A percentile compares a stretch with the other conserved stretches of the same genome.
phyloP scores from a whole-genome alignment of 2,329 filamentous ascomycete genomes.

The Epicoccum nigrum region DNA sequence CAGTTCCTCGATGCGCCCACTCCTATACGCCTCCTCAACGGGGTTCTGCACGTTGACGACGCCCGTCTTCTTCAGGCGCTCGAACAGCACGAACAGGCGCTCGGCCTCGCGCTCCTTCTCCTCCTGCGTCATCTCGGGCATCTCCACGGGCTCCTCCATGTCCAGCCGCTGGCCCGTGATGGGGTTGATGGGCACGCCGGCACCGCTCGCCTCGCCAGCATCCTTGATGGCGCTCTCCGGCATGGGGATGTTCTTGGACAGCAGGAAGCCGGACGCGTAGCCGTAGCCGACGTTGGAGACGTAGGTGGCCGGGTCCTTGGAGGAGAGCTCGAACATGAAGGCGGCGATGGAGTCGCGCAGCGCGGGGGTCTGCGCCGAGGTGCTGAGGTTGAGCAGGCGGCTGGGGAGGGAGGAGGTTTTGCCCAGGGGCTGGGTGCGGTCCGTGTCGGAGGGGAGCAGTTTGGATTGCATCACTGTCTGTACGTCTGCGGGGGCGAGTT shows the following conservation, averaged over 20 bases:
- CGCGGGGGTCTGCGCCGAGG: conserved; percentile 72
- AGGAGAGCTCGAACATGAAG: conserved; percentile 86
- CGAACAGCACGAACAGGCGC: conserved; percentile 86
- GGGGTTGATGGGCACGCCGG: conserved; percentile 68
- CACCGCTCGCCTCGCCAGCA: conserved; percentile 41
- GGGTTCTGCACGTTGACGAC: conserved; percentile 81
- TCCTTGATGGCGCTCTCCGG: conserved; percentile 67
- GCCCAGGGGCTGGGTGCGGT: conserved; percentile 79
- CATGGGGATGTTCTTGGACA: conserved; percentile 80
- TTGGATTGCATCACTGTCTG: conserved; percentile 67
- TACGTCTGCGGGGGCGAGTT: conserved; percentile 67
- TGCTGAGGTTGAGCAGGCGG: conserved; percentile 77
- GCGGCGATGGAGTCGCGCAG: conserved; percentile 76
- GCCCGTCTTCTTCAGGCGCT: conserved; percentile 76
- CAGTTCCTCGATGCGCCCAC: conserved; percentile 74
- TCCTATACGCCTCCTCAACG: conserved; percentile 70
- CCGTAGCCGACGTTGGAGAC: conserved; percentile 94
- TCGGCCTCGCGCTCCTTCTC: conserved; percentile 95
- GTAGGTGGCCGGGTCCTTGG: conserved; percentile 77
- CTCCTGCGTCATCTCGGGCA: conserved; percentile 81
- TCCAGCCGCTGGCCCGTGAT: conserved; percentile 85
- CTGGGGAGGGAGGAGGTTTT: conserved; percentile 75
- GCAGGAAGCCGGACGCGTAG: conserved; percentile 87
- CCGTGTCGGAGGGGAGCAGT: conserved; percentile 77
- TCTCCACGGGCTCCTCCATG: conserved; percentile 64